Conservation (phyloP, 75 land plant species). For the Cryptomeria japonica region DNA sequence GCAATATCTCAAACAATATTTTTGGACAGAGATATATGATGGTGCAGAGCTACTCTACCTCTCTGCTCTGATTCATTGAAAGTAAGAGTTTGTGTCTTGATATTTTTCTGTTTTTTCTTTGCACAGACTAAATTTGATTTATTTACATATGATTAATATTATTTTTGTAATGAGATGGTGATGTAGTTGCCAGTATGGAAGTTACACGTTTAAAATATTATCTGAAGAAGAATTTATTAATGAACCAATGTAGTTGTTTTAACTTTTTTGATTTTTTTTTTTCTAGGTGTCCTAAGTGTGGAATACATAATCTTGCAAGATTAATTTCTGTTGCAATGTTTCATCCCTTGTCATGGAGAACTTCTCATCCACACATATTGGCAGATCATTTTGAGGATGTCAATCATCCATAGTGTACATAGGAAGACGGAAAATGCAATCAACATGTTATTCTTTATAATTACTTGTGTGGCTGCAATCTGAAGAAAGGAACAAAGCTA, state of each 20-base stretch:
- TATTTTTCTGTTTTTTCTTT: background rate
- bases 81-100: conserved; percentile 51
- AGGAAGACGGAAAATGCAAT: conserved; percentile 76
- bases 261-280: background rate
- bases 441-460: conserved; percentile 90
- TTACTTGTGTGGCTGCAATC: conserved; percentile 92
- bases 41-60: conserved; percentile 98
- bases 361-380: conserved; percentile 84
- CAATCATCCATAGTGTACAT: conserved; percentile 81
- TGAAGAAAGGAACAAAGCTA: conserved; percentile 93
- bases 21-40: conserved; percentile 93
- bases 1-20: conserved; percentile 90
- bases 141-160: background rate
- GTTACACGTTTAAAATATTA: background rate
- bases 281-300: conserved; percentile 93
- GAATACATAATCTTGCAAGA: conserved; percentile 91
- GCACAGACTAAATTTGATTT: background rate
- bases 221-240: background rate
- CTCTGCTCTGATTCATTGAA: conserved; percentile 93
- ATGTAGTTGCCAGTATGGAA: background rate
- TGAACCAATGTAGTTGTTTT: background rate
- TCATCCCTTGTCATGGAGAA: conserved; percentile 84
- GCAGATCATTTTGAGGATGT: conserved; percentile 98
- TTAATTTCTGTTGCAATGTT: conserved; percentile 95
- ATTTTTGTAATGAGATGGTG: background rate